These are phyloP conservation scores for Podospora pseudoanserina DNA, from an alignment of 495 filamentous ascomycete genomes.

Conservation along the genomic window DNA sequence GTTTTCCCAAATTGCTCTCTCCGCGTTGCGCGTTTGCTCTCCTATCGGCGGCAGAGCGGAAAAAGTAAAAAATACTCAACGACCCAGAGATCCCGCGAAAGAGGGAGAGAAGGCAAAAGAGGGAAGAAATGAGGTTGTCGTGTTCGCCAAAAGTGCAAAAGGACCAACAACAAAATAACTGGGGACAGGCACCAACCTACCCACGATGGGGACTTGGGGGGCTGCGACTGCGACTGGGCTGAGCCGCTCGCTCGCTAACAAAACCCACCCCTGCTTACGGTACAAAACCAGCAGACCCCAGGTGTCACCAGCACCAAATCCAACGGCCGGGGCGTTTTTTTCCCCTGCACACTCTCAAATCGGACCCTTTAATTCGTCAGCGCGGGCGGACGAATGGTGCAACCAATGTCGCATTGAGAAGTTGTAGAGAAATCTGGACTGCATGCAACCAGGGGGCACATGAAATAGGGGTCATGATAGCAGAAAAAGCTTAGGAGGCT, in stretches of 20 bases:
- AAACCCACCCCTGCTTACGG: background rate
- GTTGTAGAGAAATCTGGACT: background rate
- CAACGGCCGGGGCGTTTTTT: background rate
- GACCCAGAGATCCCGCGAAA: background rate
- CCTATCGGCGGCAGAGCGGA: too few relatives aligned
- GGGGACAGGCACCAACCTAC: background rate
- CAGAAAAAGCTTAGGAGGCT: background rate
- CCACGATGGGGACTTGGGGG: background rate
- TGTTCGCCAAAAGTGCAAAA: background rate
- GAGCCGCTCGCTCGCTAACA: constrained; percentile 58
- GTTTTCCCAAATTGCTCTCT: too few relatives aligned
- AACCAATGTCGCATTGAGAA: background rate
- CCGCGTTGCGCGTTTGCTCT: too few relatives aligned
- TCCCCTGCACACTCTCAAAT: background rate
- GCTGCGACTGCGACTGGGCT: constrained; percentile 26
- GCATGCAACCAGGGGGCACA: background rate
- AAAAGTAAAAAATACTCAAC: background rate
- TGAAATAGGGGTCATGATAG: background rate
- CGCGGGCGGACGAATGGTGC: background rate
- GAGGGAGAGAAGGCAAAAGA: background rate
- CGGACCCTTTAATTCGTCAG: background rate
- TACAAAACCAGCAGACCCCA: background rate
- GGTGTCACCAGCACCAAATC: background rate
- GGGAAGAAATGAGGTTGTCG: background rate
- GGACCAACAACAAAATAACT: background rate